phyloP scores from a whole-genome alignment of 805 yeast species.

The Torulaspora microellipsoides region DNA sequence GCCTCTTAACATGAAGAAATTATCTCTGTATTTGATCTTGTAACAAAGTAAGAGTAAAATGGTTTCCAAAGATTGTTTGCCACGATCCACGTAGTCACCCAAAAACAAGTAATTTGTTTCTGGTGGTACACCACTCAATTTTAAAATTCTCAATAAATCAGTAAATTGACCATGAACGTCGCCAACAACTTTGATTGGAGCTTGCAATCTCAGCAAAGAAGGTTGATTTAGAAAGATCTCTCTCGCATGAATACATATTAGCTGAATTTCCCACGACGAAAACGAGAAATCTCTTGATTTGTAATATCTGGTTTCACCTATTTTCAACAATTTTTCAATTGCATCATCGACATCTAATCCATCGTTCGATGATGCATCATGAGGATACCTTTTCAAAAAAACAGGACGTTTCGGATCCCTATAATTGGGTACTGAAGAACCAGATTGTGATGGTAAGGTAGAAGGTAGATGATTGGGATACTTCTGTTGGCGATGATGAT shows the following conservation, averaged over 20 bases:
- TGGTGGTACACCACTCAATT: conserved; percentile 95
- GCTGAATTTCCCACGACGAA: conserved; percentile 49
- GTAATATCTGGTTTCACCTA: conserved; percentile 43
- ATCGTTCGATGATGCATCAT: conserved; percentile 26
- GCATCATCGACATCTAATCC: conserved; percentile 54
- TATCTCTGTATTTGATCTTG: conserved; percentile 93
- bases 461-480: neutral
- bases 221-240: conserved; percentile 62
- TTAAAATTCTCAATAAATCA: conserved; percentile 83
- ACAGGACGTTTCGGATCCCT: conserved; percentile 17
- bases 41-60: conserved; percentile 82
- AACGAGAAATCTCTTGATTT: conserved; percentile 43
- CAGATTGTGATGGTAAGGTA: neutral
- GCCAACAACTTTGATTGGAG: conserved; percentile 81
- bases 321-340: conserved; percentile 53
- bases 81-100: conserved; percentile 97
- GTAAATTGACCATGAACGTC: conserved; percentile 97
- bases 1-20: conserved; percentile 88
- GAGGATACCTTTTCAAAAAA: conserved; percentile 29
- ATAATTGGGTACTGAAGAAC: conserved; percentile 17
- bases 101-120: conserved; percentile 84
- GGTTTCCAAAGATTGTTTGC: conserved; percentile 93
- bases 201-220: conserved; percentile 56
- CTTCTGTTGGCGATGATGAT: conserved; percentile 4
- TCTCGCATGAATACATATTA: conserved; percentile 53